These are phyloP conservation scores for Citrus cavaleriei DNA, from an alignment of 345 rosid species.

Conservation along the genomic window DNA sequence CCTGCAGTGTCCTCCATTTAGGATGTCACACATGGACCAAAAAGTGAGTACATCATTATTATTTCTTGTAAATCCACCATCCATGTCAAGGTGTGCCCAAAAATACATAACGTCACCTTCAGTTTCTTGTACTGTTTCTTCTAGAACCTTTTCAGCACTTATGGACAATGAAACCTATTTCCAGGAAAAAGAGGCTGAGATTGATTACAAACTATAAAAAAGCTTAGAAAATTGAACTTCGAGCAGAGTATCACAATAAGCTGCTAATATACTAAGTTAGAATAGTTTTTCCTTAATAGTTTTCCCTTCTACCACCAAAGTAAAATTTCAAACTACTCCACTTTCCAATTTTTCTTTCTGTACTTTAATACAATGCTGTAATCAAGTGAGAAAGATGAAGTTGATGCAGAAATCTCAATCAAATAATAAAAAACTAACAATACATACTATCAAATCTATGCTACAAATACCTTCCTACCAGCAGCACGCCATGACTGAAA, in stretches of 20 bases:
- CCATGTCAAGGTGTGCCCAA: conserved; percentile 59
- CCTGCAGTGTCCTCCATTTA: conserved; percentile 79
- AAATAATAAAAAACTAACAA: neutral
- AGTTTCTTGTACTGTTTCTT: conserved; percentile 48
- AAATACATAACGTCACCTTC: conserved; percentile 63
- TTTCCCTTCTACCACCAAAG: neutral
- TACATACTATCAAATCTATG: conserved; percentile 5
- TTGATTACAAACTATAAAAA: neutral
- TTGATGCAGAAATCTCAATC: conserved; percentile 2
- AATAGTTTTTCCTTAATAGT: neutral
- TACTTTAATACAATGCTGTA: neutral
- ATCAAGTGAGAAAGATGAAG: neutral
- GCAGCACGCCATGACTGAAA: conserved; percentile 98
- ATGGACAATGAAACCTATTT: conserved; percentile 60
- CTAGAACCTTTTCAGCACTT: conserved; percentile 59
- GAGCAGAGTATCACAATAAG: neutral
- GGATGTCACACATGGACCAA: conserved; percentile 77
- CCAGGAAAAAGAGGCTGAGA: conserved; percentile 10
- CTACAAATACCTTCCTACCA: conserved; percentile 83
- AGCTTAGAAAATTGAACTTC: neutral
- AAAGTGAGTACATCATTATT: conserved; percentile 42
- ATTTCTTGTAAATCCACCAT: conserved; percentile 39
- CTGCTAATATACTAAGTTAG: neutral
- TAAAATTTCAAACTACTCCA: neutral
- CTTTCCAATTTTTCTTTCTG: neutral